A percentile compares a stretch with the other conserved stretches of the same genome.
Conservation (phyloP, 768 basidiomycete genomes). For the Cubamyces lactineus region DNA sequence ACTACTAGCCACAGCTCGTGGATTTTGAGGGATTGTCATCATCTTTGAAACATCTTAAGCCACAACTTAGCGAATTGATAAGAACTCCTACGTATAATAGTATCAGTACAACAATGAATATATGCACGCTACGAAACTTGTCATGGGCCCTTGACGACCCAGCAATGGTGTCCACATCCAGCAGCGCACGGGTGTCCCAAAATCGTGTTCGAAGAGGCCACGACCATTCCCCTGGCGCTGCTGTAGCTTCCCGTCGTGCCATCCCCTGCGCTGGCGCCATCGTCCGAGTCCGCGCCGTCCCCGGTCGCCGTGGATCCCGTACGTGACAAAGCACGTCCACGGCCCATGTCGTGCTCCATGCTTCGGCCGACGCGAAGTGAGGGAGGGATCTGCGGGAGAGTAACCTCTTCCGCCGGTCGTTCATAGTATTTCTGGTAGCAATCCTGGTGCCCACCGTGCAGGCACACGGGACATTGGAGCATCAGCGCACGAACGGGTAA, state of each 20-base stretch:
- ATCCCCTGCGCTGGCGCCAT: conserved; percentile 26
- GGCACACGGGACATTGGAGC: conserved; percentile 76
- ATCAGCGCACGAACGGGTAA: conserved; percentile 73
- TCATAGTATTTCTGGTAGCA: conserved; percentile 76
- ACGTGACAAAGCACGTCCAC: conserved; percentile 20
- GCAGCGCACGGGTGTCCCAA: conserved; percentile 72
- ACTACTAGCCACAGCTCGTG: too few relatives aligned
- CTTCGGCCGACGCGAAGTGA: conserved; percentile 15
- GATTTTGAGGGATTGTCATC: too few relatives aligned
- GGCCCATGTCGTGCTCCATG: conserved; percentile 32
- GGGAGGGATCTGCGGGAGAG: conserved; percentile 1
- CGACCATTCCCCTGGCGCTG: conserved; percentile 11
- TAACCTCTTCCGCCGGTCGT: conserved; percentile 39
- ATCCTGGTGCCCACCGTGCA: conserved; percentile 80
- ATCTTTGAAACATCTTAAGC: too few relatives aligned
- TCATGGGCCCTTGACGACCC: conserved; percentile 18
- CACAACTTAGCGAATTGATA: neutral
- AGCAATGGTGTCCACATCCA: conserved; percentile 80
- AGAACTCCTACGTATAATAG: neutral
- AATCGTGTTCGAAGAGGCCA: conserved; percentile 27
- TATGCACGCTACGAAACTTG: neutral
- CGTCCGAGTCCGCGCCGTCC: conserved; percentile 30
- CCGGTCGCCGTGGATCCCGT: conserved; percentile 13
- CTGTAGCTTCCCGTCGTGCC: conserved; percentile 15
- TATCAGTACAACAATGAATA: neutral